These are phyloP conservation scores for Penicillium vulpinum DNA, from an alignment of 2,329 filamentous ascomycete genomes.

Conservation along the genomic window DNA sequence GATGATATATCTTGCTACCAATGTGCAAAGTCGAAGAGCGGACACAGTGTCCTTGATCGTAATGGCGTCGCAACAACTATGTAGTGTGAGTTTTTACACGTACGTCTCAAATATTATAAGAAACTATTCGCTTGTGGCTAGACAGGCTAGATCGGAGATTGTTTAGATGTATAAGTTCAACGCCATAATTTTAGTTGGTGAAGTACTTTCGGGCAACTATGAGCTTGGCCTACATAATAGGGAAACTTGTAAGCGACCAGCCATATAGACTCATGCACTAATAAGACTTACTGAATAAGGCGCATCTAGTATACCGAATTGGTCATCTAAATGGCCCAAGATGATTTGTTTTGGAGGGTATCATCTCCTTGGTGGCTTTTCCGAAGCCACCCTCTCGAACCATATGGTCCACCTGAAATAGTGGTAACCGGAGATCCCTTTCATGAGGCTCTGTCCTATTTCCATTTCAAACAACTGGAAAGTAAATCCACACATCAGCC, in stretches of 20 bases:
- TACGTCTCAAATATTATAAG: background rate
- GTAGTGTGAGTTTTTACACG: background rate
- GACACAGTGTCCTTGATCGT: background rate
- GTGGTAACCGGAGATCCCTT: background rate
- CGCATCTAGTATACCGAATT: background rate
- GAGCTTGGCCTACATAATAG: background rate
- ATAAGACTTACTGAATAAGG: background rate
- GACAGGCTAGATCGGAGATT: background rate
- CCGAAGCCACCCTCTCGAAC: background rate
- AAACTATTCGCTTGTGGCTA: conserved; percentile 10
- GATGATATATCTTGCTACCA: background rate
- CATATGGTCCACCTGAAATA: background rate
- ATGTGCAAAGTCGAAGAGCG: background rate
- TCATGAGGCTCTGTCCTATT: background rate
- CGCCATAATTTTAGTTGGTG: background rate
- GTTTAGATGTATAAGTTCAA: background rate
- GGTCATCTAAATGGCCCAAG: background rate
- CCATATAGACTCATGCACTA: too few relatives aligned
- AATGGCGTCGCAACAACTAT: conserved; percentile 1
- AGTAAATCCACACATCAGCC: background rate
- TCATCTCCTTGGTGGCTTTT: background rate
- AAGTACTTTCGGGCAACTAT: background rate
- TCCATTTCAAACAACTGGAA: background rate
- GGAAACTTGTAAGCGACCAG: background rate
- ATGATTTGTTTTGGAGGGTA: background rate